Evolutionary conservation across 805 yeast species (phyloP), one percentile per base, ranked within the genome.

Genomic region (Candida nemodendra): DNA sequence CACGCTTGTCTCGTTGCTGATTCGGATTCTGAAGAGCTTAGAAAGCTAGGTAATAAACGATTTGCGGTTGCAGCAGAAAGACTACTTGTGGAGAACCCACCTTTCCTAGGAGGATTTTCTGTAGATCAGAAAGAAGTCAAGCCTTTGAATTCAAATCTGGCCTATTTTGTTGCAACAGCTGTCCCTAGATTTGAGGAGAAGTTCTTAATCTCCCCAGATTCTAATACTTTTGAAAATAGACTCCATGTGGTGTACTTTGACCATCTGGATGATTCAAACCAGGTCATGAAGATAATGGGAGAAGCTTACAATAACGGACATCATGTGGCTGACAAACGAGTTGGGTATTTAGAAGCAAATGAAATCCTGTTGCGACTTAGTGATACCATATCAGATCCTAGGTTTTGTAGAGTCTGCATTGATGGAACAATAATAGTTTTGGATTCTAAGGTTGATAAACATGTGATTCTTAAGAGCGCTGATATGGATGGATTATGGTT

Each of bases 1-100:
- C 97, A 90, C 61, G 88, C 96, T 2, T 76, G 89, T 3, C 61
- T 90, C 34, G 89, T 90, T 2, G 90, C 90, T 21, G 83, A 83
- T 39, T 78, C 90, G 36, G 91, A 87, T 47, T 69, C 79, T 0
- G 79, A 81, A 0, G 83, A 81, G 48, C 62, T 83, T 57, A 68
- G 89, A 9, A 68, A 68, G 34, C 65, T 71, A 43, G 96, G 95
- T 2, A 52, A 68, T 5, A 76, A 77, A 28, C 63, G 95, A 38
- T 90, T 90, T 59, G 64, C 71, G 42, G 60, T 77, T 25, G 95
- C 96, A 0, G 95, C 89, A 0, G 54, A 57, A 19, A 52, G 65
- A 9, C 74, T 84, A 25, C 55, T 86, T 16, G 51, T 62, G 4
- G 46, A 64, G 13, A 71, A 72, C 33, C 89, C 79, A 31, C 51